Percentiles rank a stretch among this genome's conserved stretches.
phyloP scores from a whole-genome alignment of 352 stramenopile species.

The Phytophthora europaea region DNA sequence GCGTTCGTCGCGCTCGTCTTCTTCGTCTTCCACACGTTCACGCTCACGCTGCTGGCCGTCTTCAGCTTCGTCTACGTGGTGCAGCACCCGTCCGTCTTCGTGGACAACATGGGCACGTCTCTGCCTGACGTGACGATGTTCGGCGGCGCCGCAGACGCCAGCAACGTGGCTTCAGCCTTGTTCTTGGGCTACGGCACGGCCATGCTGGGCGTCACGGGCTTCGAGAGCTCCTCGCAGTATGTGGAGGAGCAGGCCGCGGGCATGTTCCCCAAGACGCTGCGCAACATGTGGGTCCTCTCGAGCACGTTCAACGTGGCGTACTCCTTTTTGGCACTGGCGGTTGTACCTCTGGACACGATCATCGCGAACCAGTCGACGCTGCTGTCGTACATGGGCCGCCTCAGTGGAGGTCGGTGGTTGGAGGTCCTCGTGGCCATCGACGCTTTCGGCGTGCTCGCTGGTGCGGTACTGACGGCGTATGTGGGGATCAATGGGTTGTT shows the following conservation, averaged over 20 bases:
- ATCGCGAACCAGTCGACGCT: conserved; percentile 70
- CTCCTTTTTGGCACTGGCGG: conserved; percentile 71
- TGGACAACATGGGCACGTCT: conserved; percentile 71
- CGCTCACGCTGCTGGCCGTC: conserved; percentile 65
- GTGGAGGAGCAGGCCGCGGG: conserved; percentile 88
- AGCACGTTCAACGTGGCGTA: conserved; percentile 85
- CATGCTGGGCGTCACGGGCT: conserved; percentile 91
- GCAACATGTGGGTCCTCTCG: conserved; percentile 87
- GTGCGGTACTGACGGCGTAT: conserved; percentile 89
- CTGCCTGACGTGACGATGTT: conserved; percentile 71
- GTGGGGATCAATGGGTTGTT: conserved; percentile 83
- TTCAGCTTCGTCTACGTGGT: conserved; percentile 65
- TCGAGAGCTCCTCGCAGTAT: conserved; percentile 91
- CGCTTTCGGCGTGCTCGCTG: conserved; percentile 91
- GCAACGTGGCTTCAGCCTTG: conserved; percentile 56
- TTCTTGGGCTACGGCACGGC: conserved; percentile 82
- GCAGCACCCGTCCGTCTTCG: conserved; percentile 69
- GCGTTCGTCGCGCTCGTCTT: conserved; percentile 82
- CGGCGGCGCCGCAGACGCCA: conserved; percentile 45
- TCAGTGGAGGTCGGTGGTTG: conserved; percentile 45
- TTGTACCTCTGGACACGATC: conserved; percentile 83
- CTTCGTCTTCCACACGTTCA: conserved; percentile 82
- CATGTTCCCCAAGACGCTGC: conserved; percentile 79
- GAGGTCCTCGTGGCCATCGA: conserved; percentile 75
- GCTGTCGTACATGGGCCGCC: conserved; percentile 72